phyloP scores from a whole-genome alignment of 495 filamentous ascomycete species.

The Xylaria flabelliformis region DNA sequence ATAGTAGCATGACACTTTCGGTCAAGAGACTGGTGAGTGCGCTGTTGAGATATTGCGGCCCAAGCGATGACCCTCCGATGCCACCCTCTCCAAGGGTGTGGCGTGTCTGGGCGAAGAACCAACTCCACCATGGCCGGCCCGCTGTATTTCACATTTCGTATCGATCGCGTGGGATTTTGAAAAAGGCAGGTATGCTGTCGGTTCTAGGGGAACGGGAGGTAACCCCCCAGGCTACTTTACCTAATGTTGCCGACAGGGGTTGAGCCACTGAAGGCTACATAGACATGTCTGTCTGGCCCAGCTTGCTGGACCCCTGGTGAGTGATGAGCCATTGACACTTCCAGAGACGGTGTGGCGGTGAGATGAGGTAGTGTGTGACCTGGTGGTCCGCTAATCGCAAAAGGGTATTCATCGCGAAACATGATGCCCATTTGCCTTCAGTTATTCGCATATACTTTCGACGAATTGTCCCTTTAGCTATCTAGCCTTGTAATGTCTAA shows the following conservation, averaged over 20 bases:
- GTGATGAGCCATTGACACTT: slow-evolving; percentile 14
- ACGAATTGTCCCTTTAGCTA: neutral
- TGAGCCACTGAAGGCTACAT: neutral
- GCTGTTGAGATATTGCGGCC: slow-evolving; percentile 22
- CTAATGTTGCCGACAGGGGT: slow-evolving; percentile 22
- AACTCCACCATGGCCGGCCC: slow-evolving; percentile 36
- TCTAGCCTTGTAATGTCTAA: slow-evolving; percentile 17
- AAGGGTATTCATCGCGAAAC: slow-evolving; percentile 25
- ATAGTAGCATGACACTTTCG: slow-evolving; percentile 18
- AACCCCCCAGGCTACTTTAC: neutral
- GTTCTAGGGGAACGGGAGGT: slow-evolving; percentile 1
- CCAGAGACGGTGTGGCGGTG: slow-evolving; percentile 26
- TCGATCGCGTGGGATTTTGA: slow-evolving; percentile 16
- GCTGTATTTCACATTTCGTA: slow-evolving; percentile 21
- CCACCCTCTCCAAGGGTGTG: slow-evolving; percentile 39
- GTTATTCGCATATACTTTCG: neutral
- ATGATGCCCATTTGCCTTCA: neutral
- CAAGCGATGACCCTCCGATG: slow-evolving; percentile 24
- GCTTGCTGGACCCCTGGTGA: slow-evolving; percentile 27
- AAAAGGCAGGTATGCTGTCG: neutral
- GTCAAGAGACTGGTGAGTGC: slow-evolving; percentile 23
- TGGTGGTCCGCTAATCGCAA: slow-evolving; percentile 26
- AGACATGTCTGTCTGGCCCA: slow-evolving; percentile 22
- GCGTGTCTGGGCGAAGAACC: slow-evolving; percentile 34
- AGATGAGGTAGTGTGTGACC: slow-evolving; percentile 24